Evolutionary conservation across 108 stramenopile genomes (phyloP), one percentile per base, ranked within the genome.

Genomic region (Stephanodiscus minutulus): DNA sequence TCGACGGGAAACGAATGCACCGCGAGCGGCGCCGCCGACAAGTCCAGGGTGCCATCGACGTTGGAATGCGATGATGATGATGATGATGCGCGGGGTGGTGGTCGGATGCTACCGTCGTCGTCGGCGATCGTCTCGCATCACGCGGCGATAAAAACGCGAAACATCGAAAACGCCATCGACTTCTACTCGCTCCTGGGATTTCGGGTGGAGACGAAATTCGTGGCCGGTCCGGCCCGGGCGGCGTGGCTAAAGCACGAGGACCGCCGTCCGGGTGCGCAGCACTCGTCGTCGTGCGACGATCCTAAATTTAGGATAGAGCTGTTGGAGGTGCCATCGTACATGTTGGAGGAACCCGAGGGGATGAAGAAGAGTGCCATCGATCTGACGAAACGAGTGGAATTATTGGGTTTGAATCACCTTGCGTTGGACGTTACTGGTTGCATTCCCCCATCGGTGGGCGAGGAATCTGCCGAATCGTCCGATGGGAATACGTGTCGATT

Each of bases 161-260:
- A 92, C 79, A 92, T 95, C 46, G 88, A 89, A 52, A 72, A 75
- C 10, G 90, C 94, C 41, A 86, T 95, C 20, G 58, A 91, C 57
- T 92, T 95, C 66, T 95, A 95, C 55, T 82, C 85, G 10, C 79
- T 95, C 43, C 70, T 95, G 7, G 94, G 88, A 28, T 92, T 88
- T 79, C 76, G 81, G 52, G 76, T 86, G 0, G 79, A 84, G 41
- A 54, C 81, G 15, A 86, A 89, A 70, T 95, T 95, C 58, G 68
- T 85, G 22, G 84, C 87, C 15, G 94, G 93, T 46, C 87, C 89
- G 7, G 90, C 91, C 10, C 77, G 84, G 18, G 87, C 85, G 9
- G 91, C 91, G 4, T 95, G 91, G 91, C 68, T 95, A 37, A 54
- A 74, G 9, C 70, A 82, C 52, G 53, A 28, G 13, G 24, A 31